Percentiles rank a stretch among this genome's conserved stretches.
phyloP scores from a whole-genome alignment of 1,284 basidiomycete genomes.

The Ganoderma meredithae region DNA sequence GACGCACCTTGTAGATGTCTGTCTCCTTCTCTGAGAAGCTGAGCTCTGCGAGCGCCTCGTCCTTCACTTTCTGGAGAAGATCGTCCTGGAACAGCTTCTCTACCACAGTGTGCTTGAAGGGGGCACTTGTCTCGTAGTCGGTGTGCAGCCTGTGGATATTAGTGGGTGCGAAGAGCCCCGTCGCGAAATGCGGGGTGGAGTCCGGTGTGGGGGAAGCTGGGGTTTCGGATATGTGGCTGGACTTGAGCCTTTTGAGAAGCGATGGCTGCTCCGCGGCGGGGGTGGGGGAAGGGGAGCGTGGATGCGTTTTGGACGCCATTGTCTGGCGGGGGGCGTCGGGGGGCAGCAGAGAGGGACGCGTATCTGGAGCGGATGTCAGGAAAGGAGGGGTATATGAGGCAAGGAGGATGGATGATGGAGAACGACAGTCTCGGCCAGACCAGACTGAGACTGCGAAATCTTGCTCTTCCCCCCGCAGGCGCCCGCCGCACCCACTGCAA shows the following conservation, averaged over 20 bases:
- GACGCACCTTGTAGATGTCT: conserved; percentile 93
- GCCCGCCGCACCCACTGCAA: conserved; percentile 19
- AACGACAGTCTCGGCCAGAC: conserved; percentile 36
- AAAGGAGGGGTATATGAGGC: conserved; percentile 29
- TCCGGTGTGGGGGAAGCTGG: conserved; percentile 36
- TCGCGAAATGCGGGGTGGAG: conserved; percentile 53
- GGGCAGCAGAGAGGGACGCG: conserved; percentile 14
- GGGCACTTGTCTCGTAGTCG: conserved; percentile 66
- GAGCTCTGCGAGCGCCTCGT: conserved; percentile 86
- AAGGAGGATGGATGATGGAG: conserved; percentile 25
- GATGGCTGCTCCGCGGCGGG: conserved; percentile 26
- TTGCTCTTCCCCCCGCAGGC: conserved; percentile 17
- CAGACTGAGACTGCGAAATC: conserved; percentile 33
- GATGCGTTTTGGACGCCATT: conserved; percentile 39
- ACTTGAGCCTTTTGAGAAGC: conserved; percentile 44
- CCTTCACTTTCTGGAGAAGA: conserved; percentile 78
- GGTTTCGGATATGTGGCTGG: conserved; percentile 36
- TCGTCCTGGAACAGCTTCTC: conserved; percentile 88
- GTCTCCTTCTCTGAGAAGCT: conserved; percentile 98
- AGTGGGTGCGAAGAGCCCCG: conserved; percentile 62
- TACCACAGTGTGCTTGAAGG: conserved; percentile 88
- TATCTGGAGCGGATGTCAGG: conserved; percentile 12
- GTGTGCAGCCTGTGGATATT: conserved; percentile 62
- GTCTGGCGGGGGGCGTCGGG: conserved; percentile 4
- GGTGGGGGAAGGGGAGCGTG: conserved; percentile 42